Base-by-base conservation (phyloP, 192 early-diverging fungal genomes). In the Phlyctochytrium bullatum region DNA sequence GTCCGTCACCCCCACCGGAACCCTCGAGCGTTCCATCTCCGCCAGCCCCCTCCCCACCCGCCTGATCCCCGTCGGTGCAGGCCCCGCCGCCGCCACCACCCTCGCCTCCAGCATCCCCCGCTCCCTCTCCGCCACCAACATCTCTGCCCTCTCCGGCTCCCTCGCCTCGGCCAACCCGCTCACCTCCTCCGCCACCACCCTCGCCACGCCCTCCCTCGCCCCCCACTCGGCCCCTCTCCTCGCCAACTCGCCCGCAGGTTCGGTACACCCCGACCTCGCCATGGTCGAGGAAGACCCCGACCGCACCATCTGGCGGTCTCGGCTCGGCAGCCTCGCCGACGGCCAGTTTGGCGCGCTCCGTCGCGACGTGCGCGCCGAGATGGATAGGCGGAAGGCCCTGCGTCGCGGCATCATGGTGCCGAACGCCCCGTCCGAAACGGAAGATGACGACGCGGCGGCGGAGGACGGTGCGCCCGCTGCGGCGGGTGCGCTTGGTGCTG, bases 321-420 rank as follows among this genome's bases (percentile, higher is more conserved):
- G 70, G 30, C 64, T 72, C 40, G 51, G n/a, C 28, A 50, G 25
- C 20, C 59, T 72, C 12, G 14, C 35, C 2, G 70, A 72, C 47
- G 57, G 34, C 36, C 56, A 66, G 24, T 59, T 72, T 34, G 24
- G 33, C 4, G 64, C 34, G 6, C 59, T 72, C 20, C 36, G 64
- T 0, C 34, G 70, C 0, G 70, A 72, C 34, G 12, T 72, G 34
- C 28, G 32, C 17, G 67, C 50, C 6, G 67, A 69, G 36, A 58
- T 27, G 69, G 62, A 28, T 16, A 24, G 56, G n/a, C 30, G 54
- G 32, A 32, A 23, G 23, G 50, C 16, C 12, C 24, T 60, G 20
- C 16, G 54, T 6, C 10, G 54, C 12, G 54, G 54, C 20, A 14
- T 57, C 6, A 6, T 14, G 4, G 54, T 47, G 10, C n/a, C n/a